Base-by-base conservation (phyloP, 2,329 filamentous ascomycete species). In the Aspergillus sp. region DNA sequence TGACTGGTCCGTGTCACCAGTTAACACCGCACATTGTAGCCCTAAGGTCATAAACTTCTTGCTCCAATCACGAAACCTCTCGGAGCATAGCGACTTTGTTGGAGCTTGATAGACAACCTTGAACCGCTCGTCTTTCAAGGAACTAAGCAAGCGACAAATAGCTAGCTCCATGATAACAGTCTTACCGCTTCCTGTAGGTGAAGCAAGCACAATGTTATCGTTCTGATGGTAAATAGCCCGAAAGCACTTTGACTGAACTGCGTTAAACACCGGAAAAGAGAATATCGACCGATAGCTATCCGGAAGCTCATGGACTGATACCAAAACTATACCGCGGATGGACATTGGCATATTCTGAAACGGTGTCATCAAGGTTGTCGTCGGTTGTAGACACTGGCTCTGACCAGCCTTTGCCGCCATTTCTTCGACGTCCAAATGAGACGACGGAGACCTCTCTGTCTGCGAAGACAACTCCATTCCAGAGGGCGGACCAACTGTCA, bases 101-200 rank as follows among this genome's bases (percentile, higher is more conserved):
- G 88, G 89, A 9, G 88, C 88, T 67, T 88, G 85, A 58, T 94
- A 95, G 3, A 94, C 79, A 39, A 91, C 82, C 64, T 94, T 94
- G 75, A 84, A 90, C 43, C 83, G 73, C 62, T 69, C 81, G 59
- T 68, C 79, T 59, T 65, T 74, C 43, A 78, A 74, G 4, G 70
- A 74, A 32, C 76, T 75, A 22, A 86, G 74, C 2, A 90, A 73
- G 49, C 81, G 82, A 66, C 87, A 91, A 32, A 95, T 86, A 3
- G 88, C 88, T 41, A 95, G 74, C 65, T 95, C 89, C 53, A 94
- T 77, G 7, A 93, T 76, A 1, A 77, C 86, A 0, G 88, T 95
- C 65, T 95, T 94, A 2, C 89, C 88, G 63, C 88, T 90, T 7
- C 88, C 88, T 0, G 88, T 95, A 0, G 89, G 88, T 6, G 88